Conservation (phyloP, 2,329 filamentous ascomycete species). For the Talaromyces rugulosus region DNA sequence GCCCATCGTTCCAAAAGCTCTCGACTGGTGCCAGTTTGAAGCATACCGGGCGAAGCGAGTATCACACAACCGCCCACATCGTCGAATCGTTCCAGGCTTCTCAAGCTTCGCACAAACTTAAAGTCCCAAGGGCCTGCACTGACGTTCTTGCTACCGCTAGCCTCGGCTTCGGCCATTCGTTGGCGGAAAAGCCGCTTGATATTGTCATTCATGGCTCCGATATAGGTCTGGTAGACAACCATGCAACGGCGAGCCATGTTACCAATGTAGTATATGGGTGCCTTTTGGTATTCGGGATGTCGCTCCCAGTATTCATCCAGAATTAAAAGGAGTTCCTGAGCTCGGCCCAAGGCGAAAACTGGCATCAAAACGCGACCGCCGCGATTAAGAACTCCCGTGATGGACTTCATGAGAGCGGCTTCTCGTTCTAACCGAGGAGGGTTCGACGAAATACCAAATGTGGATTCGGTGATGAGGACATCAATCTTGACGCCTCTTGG, state of each 20-base stretch:
- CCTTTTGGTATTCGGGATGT: slow-evolving; percentile 80
- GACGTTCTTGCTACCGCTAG: slow-evolving; percentile 70
- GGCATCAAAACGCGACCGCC: slow-evolving; percentile 91
- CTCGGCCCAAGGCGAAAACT: slow-evolving; percentile 88
- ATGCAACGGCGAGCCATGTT: slow-evolving; percentile 95
- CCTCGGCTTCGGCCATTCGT: slow-evolving; percentile 85
- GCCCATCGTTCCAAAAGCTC: slow-evolving; percentile 94
- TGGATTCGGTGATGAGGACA: slow-evolving; percentile 95
- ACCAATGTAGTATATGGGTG: slow-evolving; percentile 95
- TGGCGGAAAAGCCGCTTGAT: slow-evolving; percentile 94
- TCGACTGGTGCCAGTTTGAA: slow-evolving; percentile 91
- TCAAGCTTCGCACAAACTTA: slow-evolving; percentile 84
- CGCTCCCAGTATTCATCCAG: slow-evolving; percentile 95
- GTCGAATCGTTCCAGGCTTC: slow-evolving; percentile 91
- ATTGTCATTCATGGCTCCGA: slow-evolving; percentile 98
- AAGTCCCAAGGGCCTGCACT: slow-evolving; percentile 85
- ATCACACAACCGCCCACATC: slow-evolving; percentile 95
- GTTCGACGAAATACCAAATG: slow-evolving; percentile 92
- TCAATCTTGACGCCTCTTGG: slow-evolving; percentile 88
- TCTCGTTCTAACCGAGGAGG: slow-evolving; percentile 88
- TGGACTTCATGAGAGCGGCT: slow-evolving; percentile 89
- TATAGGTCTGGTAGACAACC: slow-evolving; percentile 97
- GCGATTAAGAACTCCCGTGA: slow-evolving; percentile 84
- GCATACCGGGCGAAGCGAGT: slow-evolving; percentile 96
- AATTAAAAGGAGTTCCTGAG: slow-evolving; percentile 90